Conservation (phyloP, 441 rosid species). For the Euphorbia celastroides region DNA sequence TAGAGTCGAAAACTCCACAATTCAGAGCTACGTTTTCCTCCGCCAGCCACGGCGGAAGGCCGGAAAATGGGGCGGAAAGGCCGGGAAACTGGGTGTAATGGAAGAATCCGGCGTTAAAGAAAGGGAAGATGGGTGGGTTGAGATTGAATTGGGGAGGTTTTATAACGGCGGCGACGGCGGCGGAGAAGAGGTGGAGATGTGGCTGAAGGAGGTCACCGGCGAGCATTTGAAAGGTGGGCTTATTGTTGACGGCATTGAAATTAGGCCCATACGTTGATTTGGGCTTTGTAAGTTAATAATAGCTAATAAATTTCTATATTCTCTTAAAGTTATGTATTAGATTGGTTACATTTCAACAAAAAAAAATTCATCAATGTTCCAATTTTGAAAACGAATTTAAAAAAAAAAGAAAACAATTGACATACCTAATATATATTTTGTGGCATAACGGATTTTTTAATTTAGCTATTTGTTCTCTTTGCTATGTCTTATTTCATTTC, state of each 20-base stretch:
- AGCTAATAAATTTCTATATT: too few species aligned
- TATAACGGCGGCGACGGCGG: constrained; percentile 19
- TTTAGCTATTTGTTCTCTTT: too few species aligned
- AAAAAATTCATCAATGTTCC: too few species aligned
- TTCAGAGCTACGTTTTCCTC: constrained; percentile 21
- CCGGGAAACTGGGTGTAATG: background rate
- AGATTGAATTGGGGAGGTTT: constrained; percentile 48
- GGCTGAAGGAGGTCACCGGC: constrained; percentile 35
- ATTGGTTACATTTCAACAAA: too few species aligned
- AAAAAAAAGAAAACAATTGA: too few species aligned
- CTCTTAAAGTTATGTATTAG: too few species aligned
- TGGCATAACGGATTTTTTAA: too few species aligned
- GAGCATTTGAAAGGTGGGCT: constrained; percentile 55
- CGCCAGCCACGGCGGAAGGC: constrained; percentile 9
- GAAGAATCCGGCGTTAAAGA: constrained; percentile 12
- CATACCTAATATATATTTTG: too few species aligned
- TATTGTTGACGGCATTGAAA: constrained; percentile 41
- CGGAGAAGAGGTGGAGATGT: constrained; percentile 28
- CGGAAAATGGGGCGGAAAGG: background rate
- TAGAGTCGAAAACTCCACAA: constrained; percentile 20
- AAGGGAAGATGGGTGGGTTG: constrained; percentile 47
- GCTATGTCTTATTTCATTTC: too few species aligned
- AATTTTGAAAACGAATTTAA: too few species aligned
- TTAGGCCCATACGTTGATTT: constrained; percentile 46
- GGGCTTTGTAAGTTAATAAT: too few species aligned